Conservation (phyloP, 2,329 filamentous ascomycete genomes). For the Stromatinia cepivora region DNA sequence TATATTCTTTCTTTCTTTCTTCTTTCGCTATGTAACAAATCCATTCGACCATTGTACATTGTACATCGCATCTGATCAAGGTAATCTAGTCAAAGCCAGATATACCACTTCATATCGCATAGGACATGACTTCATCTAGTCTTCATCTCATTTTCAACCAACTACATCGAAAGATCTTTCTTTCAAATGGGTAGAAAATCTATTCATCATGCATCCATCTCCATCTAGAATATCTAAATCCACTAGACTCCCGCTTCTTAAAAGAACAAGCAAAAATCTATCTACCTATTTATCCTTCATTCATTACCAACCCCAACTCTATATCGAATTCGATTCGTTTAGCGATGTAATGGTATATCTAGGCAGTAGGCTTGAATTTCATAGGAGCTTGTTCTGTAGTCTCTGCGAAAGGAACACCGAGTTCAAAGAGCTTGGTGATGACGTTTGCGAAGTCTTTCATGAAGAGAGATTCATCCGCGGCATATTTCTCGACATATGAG, state of each 20-base stretch:
- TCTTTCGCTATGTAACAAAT: slow-evolving; percentile 4
- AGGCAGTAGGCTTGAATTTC: slow-evolving; percentile 60
- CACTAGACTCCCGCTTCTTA: slow-evolving; percentile 7
- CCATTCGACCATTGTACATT: background rate
- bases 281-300: background rate
- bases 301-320: background rate
- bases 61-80: background rate
- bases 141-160: background rate
- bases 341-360: slow-evolving; percentile 3
- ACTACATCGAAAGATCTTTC: background rate
- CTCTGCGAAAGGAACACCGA: slow-evolving; percentile 84
- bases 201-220: background rate
- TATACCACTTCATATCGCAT: background rate
- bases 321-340: background rate
- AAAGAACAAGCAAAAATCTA: slow-evolving; percentile 12
- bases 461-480: slow-evolving; percentile 86
- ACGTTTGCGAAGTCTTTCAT: slow-evolving; percentile 89
- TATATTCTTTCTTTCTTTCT: background rate
- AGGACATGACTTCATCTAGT: background rate
- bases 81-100: background rate
- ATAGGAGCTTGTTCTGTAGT: slow-evolving; percentile 57
- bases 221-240: background rate
- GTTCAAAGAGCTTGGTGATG: slow-evolving; percentile 82
- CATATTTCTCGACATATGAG: slow-evolving; percentile 79
- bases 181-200: background rate